phyloP scores from a whole-genome alignment of 805 yeast species.

The Sugiyamaella smithiae region DNA sequence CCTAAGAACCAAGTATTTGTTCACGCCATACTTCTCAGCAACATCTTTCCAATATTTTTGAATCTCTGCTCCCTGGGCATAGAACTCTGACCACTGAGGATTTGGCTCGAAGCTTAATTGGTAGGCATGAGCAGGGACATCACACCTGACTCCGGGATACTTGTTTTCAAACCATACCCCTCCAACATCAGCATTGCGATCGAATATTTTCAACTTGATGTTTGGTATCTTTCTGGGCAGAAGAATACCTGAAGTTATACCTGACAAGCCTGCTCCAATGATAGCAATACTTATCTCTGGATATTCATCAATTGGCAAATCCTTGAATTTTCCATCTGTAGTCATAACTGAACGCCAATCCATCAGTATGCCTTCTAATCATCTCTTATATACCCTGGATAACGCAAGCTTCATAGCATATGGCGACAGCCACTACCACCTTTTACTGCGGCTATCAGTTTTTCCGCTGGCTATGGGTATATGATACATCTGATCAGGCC shows the following conservation, averaged over 20 bases:
- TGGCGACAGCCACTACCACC: no score
- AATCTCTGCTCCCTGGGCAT: constrained; percentile 28
- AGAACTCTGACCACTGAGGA: constrained; percentile 28
- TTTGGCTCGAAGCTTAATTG: constrained; percentile 31
- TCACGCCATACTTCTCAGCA: constrained; percentile 26
- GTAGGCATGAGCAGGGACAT: constrained; percentile 31
- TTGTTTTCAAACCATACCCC: constrained; percentile 29
- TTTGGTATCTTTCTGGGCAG: constrained; percentile 26
- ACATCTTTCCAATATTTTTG: constrained; percentile 25
- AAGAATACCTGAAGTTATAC: constrained; percentile 27
- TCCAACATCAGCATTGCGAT: constrained; percentile 29
- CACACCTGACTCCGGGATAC: constrained; percentile 29
- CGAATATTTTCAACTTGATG: constrained; percentile 26
- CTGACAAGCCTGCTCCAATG: constrained; percentile 33
- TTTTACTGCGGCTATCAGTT: no score
- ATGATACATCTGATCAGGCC: no score
- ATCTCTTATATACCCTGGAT: no score
- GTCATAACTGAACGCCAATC: no score
- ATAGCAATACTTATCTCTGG: constrained; percentile 23
- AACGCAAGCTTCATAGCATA: no score
- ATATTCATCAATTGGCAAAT: constrained; percentile 12
- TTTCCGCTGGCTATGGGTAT: no score
- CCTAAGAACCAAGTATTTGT: constrained; percentile 22
- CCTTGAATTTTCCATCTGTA: no score
- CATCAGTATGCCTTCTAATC: no score